Evolutionary conservation across 1,284 basidiomycete genomes (phyloP).

Genomic region (Rhodotorula sp.): DNA sequence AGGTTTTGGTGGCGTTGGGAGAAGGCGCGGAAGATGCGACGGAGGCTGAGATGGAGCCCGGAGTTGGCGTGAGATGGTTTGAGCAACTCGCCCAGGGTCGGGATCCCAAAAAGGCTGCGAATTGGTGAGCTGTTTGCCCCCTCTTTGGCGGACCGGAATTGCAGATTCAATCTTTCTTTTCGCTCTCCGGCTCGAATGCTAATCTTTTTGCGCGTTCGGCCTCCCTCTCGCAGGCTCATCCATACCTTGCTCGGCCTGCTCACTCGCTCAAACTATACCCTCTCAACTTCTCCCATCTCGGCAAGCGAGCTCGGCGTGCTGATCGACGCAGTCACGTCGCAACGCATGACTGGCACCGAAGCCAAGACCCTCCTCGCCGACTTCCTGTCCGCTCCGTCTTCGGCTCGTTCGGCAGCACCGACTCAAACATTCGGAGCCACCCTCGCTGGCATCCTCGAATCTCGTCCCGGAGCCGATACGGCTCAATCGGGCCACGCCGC

Average conservation of each 20-base stretch:
- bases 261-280: slow-evolving; percentile 60
- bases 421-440: not conserved
- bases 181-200: not conserved
- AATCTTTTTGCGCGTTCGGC: not conserved
- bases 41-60: slow-evolving; percentile 57
- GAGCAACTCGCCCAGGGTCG: slow-evolving; percentile 62
- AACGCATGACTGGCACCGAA: slow-evolving; percentile 39
- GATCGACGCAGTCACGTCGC: slow-evolving; percentile 64
- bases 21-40: slow-evolving; percentile 45
- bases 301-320: slow-evolving; percentile 68
- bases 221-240: slow-evolving; percentile 65
- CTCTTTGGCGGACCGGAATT: not conserved
- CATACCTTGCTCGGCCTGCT: slow-evolving; percentile 81
- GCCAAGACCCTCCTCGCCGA: slow-evolving; percentile 46
- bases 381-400: slow-evolving; percentile 27
- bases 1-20: slow-evolving; percentile 58
- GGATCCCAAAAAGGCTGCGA: slow-evolving; percentile 69
- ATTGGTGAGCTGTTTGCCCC: slow-evolving; percentile 65
- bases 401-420: not conserved
- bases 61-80: slow-evolving; percentile 67
- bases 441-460: not conserved
- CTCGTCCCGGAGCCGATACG: not conserved
- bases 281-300: slow-evolving; percentile 63
- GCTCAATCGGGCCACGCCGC: no score
- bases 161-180: no score